Percentiles rank a stretch among this genome's conserved stretches.
These are phyloP conservation scores for Ambrosiella beaveri DNA, from an alignment of 2,329 filamentous ascomycete species.

Conservation along the genomic window DNA sequence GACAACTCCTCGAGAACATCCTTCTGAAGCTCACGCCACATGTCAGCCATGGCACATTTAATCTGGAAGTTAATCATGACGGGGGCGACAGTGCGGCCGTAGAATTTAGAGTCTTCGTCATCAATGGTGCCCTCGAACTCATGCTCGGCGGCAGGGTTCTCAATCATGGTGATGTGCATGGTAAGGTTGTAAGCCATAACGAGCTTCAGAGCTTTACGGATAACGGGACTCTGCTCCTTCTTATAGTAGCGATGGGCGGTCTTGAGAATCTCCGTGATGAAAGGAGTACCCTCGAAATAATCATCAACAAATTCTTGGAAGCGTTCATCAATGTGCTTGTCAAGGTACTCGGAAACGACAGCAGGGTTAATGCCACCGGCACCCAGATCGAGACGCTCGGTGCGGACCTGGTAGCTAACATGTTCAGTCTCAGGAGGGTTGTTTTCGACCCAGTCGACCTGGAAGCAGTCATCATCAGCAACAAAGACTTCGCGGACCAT, in stretches of 20 bases:
- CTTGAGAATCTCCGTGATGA: conserved; percentile 91
- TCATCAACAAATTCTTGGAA: conserved; percentile 92
- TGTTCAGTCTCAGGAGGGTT: conserved; percentile 44
- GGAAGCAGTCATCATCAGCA: conserved; percentile 79
- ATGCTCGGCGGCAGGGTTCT: conserved; percentile 70
- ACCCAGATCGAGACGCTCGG: conserved; percentile 75
- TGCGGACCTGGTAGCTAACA: conserved; percentile 69
- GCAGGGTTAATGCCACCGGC: conserved; percentile 71
- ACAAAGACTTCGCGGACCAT: conserved; percentile 89
- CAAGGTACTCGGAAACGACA: conserved; percentile 77
- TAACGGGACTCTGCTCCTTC: conserved; percentile 73
- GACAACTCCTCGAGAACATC: conserved; percentile 92
- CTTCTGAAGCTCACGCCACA: conserved; percentile 96
- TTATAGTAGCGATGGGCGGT: conserved; percentile 85
- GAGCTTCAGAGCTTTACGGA: conserved; percentile 88
- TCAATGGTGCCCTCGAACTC: conserved; percentile 67
- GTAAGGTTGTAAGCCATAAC: conserved; percentile 93
- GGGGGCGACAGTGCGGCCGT: conserved; percentile 76
- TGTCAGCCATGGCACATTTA: conserved; percentile 89
- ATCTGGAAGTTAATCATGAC: conserved; percentile 99
- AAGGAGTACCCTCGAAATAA: conserved; percentile 88
- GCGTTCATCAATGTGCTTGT: conserved; percentile 81
- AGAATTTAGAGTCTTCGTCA: conserved; percentile 71
- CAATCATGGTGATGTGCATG: conserved; percentile 83
- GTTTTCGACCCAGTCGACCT: conserved; percentile 83